Base-by-base conservation (phyloP, 2,329 filamentous ascomycete genomes). In the Fusarium sp. region DNA sequence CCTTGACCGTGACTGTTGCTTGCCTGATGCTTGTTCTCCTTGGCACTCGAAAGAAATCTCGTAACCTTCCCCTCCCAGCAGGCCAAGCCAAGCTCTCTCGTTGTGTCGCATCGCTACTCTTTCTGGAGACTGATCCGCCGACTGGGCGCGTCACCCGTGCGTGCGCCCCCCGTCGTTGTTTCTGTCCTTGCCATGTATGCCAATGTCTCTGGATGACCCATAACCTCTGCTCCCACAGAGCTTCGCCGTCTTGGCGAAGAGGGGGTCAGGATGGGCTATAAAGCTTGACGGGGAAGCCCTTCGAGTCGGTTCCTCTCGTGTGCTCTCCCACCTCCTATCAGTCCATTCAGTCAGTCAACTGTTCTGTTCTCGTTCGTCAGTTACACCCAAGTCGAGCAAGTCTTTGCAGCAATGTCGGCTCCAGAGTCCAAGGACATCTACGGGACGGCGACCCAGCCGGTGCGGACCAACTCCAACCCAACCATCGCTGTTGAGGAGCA, bases 31-130 rank as follows among this genome's bases (percentile, higher is more conserved):
- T 76, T 67, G 68, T 62, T 56, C 6, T 25, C 57, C 75, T 77
- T 76, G 75, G 75, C 75, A 30, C 27, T 50, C 34, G 41, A 74
- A 56, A 61, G 32, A 70, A 58, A 73, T 76, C 65, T 71, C 52
- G 74, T 67, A 73, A 76, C 50, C 71, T 75, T 71, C 70, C 43
- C 62, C 65, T 75, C 72, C 73, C 56, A 68, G 69, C 30, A 64
- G 56, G 64, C 70, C 73, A 64, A 56, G 64, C 70, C 73, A 76
- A 75, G 72, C 62, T 75, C n/a, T 71, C 41, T 59, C 50, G 32
- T 37, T 25, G 62, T 54, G 71, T 72, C 64, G 57, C 64, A 74
- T 66, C 61, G 56, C 66, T 74, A 62, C 72, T 68, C 57, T 9
- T 74, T 74, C 50, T 52, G 65, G 68, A 57, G 45, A 45, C 60